Evolutionary conservation across 1,139 yeast genomes (phyloP), one percentile per base, ranked within the genome.

Genomic region (Debaryomyces coudertii): DNA sequence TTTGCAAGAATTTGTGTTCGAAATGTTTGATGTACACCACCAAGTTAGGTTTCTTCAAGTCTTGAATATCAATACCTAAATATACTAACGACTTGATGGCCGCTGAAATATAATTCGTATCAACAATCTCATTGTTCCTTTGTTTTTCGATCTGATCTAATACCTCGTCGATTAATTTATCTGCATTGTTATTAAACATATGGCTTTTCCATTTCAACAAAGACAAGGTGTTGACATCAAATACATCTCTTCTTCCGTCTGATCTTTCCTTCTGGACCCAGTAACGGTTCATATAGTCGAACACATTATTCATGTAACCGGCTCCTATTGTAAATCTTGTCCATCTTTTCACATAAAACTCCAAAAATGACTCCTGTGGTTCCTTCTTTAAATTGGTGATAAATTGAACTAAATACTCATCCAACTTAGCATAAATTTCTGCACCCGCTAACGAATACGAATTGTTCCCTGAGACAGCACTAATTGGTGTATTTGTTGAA

Each of bases 251-350:
- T 58, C 90, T 82, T n/a, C 98, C 98, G 62, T 93, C 98, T 36
- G 92, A 88, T 59, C 98, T 80, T 66, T 93, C 98, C 62, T 95
- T 90, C 59, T 87, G 90, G 42, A 95, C 97, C 99, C 99, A 95
- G 68, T 93, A 93, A 53, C 98, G 80, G 66, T 95, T 95, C 80
- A 95, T 84, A 66, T 95, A 95, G 63, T 92, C 96, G 62, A 93
- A 90, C 24, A 95, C 95, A 65, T 95, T 95, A 66, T 90, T 90
- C 66, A 95, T 71, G 65, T 90, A 88, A 15, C 92, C 87, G 1
- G 98, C 96, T 33, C 99, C 99, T 47, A 89, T 82, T 30, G 95
- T 84, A 63, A 81, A 95, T 51, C 98, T 78, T 51, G 85, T 83
- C 97, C 98, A 95, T 53, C 87, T 82, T 56, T 83, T 76, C 40